These are phyloP conservation scores for Trypanosoma brucei DNA, from an alignment of 208 protist species.

Conservation along the genomic window DNA sequence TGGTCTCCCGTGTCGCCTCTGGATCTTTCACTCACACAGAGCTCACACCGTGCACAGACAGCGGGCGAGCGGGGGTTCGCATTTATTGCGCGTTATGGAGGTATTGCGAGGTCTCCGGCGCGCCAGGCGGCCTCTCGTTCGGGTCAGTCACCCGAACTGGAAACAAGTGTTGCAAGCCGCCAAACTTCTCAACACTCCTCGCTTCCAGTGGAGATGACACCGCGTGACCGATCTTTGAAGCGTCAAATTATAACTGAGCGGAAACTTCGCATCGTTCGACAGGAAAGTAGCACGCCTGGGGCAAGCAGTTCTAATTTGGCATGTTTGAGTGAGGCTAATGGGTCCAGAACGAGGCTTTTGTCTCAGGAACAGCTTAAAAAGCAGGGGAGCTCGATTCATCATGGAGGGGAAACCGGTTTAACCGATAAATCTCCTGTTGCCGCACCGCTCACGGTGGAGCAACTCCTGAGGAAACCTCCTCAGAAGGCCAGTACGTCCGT, in stretches of 20 bases:
- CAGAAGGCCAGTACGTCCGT: constrained; percentile 3
- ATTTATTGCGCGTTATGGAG: neutral
- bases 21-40: neutral
- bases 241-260: constrained; percentile 5
- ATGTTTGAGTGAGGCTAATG: neutral
- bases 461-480: neutral
- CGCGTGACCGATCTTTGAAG: neutral
- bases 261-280: constrained; percentile 3
- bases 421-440: neutral
- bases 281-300: neutral
- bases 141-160: neutral
- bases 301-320: neutral
- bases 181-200: constrained; percentile 1
- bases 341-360: neutral
- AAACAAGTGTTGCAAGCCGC: neutral
- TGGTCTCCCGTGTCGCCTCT: constrained; percentile 11
- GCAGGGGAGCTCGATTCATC: neutral
- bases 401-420: neutral
- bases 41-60: neutral
- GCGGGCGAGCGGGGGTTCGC: neutral
- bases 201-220: neutral
- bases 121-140: neutral
- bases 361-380: neutral
- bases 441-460: neutral
- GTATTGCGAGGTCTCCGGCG: neutral